These are phyloP conservation scores for Septoria petroselini DNA, from an alignment of 2,329 filamentous ascomycete species.

Conservation along the genomic window DNA sequence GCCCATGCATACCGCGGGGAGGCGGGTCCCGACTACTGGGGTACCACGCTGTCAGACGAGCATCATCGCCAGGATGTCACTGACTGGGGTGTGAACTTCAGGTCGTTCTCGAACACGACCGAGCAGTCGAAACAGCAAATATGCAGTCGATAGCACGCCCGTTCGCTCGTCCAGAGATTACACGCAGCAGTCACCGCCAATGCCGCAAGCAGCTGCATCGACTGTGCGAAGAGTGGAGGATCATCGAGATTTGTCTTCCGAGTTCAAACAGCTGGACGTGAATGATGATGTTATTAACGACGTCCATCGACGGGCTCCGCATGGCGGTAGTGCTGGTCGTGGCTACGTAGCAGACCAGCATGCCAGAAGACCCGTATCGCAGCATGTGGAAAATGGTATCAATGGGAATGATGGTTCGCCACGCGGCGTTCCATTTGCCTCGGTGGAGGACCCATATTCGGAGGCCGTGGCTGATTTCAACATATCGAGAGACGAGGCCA, in stretches of 20 bases:
- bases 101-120: slow-evolving; percentile 6
- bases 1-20: background rate
- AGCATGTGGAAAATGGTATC: background rate
- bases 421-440: slow-evolving; percentile 1
- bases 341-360: background rate
- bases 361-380: background rate
- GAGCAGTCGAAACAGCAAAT: background rate
- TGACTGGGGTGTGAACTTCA: background rate
- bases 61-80: slow-evolving; percentile 8
- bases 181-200: slow-evolving; percentile 1
- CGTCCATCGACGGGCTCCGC: background rate
- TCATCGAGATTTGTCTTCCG: slow-evolving; percentile 6
- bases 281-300: background rate
- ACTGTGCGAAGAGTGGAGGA: slow-evolving; percentile 1
- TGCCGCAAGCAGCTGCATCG: background rate
- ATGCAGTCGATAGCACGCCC: background rate
- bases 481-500: slow-evolving; percentile 10
- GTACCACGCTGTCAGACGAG: background rate
- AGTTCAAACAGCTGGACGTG: slow-evolving; percentile 7
- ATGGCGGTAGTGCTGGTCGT: background rate
- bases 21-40: background rate
- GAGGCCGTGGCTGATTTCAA: slow-evolving; percentile 18
- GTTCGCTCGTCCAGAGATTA: slow-evolving; percentile 7
- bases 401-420: background rate
- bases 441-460: slow-evolving; percentile 13